Evolutionary conservation across 768 basidiomycete genomes (phyloP).

Genomic region (Tricholoma flavovirens): DNA sequence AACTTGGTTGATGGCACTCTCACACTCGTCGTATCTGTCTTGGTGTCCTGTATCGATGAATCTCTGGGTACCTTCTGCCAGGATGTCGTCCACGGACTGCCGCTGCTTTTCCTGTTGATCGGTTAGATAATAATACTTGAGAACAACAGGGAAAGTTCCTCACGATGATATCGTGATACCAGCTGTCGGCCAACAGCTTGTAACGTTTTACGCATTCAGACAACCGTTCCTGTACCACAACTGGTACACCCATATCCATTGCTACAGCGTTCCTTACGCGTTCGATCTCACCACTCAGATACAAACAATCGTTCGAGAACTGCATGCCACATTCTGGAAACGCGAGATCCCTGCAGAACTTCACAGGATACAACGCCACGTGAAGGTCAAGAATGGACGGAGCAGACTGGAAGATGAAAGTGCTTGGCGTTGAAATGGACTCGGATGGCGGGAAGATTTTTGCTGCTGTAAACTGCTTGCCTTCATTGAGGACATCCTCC

Average conservation of each 20-base stretch:
- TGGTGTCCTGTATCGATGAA: slow-evolving; percentile 69
- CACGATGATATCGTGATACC: slow-evolving; percentile 69
- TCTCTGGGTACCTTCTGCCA: slow-evolving; percentile 51
- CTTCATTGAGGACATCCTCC: slow-evolving; percentile 61
- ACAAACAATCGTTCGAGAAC: slow-evolving; percentile 78
- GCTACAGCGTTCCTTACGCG: slow-evolving; percentile 28
- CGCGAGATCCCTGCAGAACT: slow-evolving; percentile 41
- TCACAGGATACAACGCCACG: slow-evolving; percentile 71
- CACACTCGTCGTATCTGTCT: slow-evolving; percentile 71
- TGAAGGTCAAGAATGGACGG: slow-evolving; percentile 71
- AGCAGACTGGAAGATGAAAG: slow-evolving; percentile 54
- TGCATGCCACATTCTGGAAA: slow-evolving; percentile 57
- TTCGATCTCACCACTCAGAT: slow-evolving; percentile 51
- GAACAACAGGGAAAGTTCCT: slow-evolving; percentile 18
- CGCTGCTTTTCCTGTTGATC: slow-evolving; percentile 43
- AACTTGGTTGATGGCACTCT: slow-evolving; percentile 57
- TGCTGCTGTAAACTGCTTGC: slow-evolving; percentile 54
- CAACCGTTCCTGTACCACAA: slow-evolving; percentile 38
- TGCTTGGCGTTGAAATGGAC: slow-evolving; percentile 38
- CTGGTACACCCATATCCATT: slow-evolving; percentile 10
- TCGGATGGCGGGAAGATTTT: slow-evolving; percentile 40
- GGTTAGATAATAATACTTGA: neutral
- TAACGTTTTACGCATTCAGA: slow-evolving; percentile 47
- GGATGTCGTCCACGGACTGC: slow-evolving; percentile 35
- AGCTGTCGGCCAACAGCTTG: slow-evolving; percentile 54